Conservation (phyloP, 164 flowering plant genomes). For the Stephania japonica region DNA sequence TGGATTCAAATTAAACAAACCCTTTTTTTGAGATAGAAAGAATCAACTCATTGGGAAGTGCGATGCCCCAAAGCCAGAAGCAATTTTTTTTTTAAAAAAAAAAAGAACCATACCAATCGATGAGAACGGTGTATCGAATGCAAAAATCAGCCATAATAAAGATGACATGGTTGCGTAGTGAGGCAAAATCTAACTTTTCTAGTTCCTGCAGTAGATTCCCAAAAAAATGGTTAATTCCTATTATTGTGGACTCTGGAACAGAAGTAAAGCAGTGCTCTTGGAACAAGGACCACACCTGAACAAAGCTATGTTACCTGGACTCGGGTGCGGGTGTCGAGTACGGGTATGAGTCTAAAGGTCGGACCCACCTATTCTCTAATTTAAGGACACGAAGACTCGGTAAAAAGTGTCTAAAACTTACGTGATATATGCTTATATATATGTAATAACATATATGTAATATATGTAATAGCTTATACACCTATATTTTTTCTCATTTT, state of each 20-base stretch:
- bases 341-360: too few relatives aligned
- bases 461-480: too few relatives aligned
- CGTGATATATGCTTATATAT: too few relatives aligned
- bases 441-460: too few relatives aligned
- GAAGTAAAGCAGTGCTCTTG: neutral
- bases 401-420: too few relatives aligned
- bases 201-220: conserved; percentile 57
- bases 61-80: neutral
- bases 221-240: conserved; percentile 6
- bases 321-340: too few relatives aligned
- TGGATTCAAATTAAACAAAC: conserved; percentile 24
- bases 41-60: neutral
- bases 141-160: conserved; percentile 92
- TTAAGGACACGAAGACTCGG: too few relatives aligned
- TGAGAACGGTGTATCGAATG: conserved; percentile 85
- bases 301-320: too few relatives aligned
- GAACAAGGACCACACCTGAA: conserved; percentile 53
- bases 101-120: conserved; percentile 68
- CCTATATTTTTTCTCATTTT: too few relatives aligned
- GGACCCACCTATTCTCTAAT: too few relatives aligned
- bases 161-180: conserved; percentile 82
- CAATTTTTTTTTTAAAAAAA: neutral
- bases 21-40: conserved; percentile 10
- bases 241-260: neutral
- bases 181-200: conserved; percentile 74